phyloP scores from a whole-genome alignment of 352 stramenopile genomes.

The Phytophthora idaei region DNA sequence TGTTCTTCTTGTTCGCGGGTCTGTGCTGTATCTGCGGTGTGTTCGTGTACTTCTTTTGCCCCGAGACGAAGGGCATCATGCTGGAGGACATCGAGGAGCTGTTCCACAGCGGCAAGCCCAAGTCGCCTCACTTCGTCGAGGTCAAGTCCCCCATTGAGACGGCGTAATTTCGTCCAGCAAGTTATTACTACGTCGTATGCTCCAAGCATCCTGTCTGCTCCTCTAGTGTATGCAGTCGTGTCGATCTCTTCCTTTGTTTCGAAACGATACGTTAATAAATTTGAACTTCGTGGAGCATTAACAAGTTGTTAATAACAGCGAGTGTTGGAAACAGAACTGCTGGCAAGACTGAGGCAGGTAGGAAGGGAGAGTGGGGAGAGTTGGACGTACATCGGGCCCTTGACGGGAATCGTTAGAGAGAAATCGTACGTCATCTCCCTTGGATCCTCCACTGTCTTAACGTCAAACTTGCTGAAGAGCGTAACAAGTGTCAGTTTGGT shows the following conservation, averaged over 20 bases:
- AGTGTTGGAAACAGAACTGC: not conserved
- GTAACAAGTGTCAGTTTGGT: constrained; percentile 61
- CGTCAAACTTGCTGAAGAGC: constrained; percentile 54
- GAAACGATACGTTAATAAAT: not conserved
- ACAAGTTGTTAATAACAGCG: no score
- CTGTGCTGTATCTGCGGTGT: constrained; percentile 1
- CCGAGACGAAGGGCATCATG: constrained; percentile 53
- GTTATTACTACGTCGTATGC: no score
- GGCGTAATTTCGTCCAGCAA: not conserved
- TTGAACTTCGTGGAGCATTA: not conserved
- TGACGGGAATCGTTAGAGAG: constrained; percentile 47
- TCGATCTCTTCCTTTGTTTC: not conserved
- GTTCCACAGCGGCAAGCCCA: constrained; percentile 33
- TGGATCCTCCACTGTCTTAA: constrained; percentile 53
- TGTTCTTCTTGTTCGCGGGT: constrained; percentile 60
- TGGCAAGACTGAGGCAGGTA: not conserved
- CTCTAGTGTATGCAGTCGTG: no score
- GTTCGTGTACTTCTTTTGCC: constrained; percentile 4
- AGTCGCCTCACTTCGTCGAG: no score
- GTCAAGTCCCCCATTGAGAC: no score
- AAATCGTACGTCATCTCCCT: constrained; percentile 54
- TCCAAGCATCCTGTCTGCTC: no score
- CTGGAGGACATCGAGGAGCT: constrained; percentile 65
- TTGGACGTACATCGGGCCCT: constrained; percentile 34
- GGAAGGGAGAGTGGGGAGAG: constrained; percentile 14